Evolutionary conservation across 345 rosid species (phyloP), one percentile per base, ranked within the genome.

Genomic region (Salix suchowensis): DNA sequence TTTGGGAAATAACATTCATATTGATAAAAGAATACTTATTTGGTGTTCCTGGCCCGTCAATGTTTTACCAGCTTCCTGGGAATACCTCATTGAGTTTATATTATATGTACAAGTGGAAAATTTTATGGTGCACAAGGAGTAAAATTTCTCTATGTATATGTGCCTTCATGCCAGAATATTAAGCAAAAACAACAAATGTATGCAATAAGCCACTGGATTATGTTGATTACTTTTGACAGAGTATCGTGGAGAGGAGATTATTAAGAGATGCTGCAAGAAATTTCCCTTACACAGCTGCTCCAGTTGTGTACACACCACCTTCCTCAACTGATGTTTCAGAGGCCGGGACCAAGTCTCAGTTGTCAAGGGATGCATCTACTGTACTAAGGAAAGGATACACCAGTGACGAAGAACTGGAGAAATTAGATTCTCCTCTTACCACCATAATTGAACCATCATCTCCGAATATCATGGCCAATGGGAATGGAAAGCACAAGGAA

Each of bases 321-420:
- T 88, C 90, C 37, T 77, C 89, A 18, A 74, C 84, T 64, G 87
- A 83, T 21, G 88, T 91, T n/a, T 89, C 87, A 2, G 91, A 88
- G 88, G 85, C 83, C 13, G 86, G 88, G 69, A 81, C 81, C 9
- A 75, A 62, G 52, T 75, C 82, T 46, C 87, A 80, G 18, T 70
- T 89, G 61, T 86, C 89, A 9, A 86, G 93, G 84, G 89, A 87
- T 42, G 85, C 73, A 32, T 92, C 96, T 46, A 78, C 58, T 19
- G 79, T 88, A 23, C 99, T 88, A 84, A 89, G 96, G 84, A 95
- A 91, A 88, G 98, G 99, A 66, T 93, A 95, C 74, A 91, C 96
- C 0, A 95, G 98, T 15, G 94, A 95, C 9, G 99, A 91, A 37
- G 99, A 95, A 80, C 88, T 95, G 58, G 98, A 91, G 70, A 92